phyloP scores from a whole-genome alignment of 305 asterid genomes.

The Fraxinus floribunda region DNA sequence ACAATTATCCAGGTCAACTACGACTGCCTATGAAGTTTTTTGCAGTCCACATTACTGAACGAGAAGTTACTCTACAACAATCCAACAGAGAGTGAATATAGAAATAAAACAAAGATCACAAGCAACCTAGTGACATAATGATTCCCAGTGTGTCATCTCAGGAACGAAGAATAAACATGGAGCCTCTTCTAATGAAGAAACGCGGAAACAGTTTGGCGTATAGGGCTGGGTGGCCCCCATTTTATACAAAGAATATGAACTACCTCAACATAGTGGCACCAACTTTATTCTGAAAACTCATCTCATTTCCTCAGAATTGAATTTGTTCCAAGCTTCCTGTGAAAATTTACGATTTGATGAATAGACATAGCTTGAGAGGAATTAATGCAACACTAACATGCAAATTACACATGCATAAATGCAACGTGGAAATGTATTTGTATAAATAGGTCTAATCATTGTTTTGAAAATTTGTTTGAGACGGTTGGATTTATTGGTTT shows the following conservation, averaged over 20 bases:
- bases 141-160: background rate
- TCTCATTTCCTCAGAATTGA: constrained; percentile 69
- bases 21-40: background rate
- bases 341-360: constrained; percentile 10
- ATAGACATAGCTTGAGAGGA: background rate
- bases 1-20: background rate
- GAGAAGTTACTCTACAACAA: background rate
- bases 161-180: background rate
- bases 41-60: background rate
- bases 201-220: background rate
- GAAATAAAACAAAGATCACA: background rate
- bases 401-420: background rate
- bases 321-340: constrained; percentile 87
- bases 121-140: background rate
- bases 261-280: background rate
- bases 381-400: background rate
- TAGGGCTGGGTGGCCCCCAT: background rate
- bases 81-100: background rate
- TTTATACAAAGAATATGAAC: background rate
- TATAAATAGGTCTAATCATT: background rate
- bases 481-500: background rate
- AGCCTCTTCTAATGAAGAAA: background rate
- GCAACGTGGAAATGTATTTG: background rate
- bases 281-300: constrained; percentile 27
- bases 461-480: background rate